phyloP scores from a whole-genome alignment of 2,329 filamentous ascomycete genomes.

The Ilyonectria sp. region DNA sequence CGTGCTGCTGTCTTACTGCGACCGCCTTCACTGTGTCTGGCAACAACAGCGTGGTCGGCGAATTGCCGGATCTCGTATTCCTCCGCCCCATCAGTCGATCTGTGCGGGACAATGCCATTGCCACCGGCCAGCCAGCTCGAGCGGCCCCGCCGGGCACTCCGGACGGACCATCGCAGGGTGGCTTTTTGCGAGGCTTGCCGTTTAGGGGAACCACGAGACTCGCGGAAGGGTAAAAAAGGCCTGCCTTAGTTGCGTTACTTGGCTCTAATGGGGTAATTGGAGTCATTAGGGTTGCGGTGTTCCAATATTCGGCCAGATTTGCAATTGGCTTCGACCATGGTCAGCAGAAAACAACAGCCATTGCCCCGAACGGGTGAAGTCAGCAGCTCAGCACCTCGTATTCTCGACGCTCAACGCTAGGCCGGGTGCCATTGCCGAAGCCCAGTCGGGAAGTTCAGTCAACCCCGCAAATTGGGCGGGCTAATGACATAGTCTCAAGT shows the following conservation, averaged over 20 bases:
- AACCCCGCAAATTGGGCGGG: constrained; percentile 14
- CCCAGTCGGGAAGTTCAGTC: constrained; percentile 14
- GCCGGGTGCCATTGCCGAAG: constrained; percentile 2
- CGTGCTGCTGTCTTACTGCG: not conserved
- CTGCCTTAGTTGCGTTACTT: not conserved
- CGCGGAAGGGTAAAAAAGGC: not conserved
- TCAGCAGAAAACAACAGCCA: not conserved
- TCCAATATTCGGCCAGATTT: not conserved
- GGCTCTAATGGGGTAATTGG: not conserved
- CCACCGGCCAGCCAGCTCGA: not conserved
- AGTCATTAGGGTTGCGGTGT: not conserved
- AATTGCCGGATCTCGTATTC: constrained; percentile 46
- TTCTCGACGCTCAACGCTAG: not conserved
- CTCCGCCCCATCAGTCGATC: constrained; percentile 40
- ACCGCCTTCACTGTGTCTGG: constrained; percentile 3
- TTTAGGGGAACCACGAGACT: constrained; percentile 3
- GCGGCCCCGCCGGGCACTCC: constrained; percentile 4
- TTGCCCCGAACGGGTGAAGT: not conserved
- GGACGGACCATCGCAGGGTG: constrained; percentile 17
- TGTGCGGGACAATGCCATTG: constrained; percentile 9
- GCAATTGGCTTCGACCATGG: not conserved
- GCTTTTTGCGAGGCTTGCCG: not conserved
- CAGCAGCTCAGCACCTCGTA: constrained; percentile 9
- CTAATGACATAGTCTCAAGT: not conserved
- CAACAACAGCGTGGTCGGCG: constrained; percentile 46